phyloP scores from a whole-genome alignment of 345 rosid genomes.

The Euphorbia tirucalli region DNA sequence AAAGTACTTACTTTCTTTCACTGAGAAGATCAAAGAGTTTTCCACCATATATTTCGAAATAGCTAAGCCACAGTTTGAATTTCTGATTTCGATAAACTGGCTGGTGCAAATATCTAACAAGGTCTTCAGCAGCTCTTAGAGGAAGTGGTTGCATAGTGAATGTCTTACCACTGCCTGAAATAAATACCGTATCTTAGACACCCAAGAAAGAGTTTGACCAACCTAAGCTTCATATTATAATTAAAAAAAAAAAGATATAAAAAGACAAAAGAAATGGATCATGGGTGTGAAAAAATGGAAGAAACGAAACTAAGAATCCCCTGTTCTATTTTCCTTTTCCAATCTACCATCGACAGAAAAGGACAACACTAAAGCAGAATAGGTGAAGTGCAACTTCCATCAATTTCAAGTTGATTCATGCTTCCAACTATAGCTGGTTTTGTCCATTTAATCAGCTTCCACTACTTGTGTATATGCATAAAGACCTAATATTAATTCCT shows the following conservation, averaged over 20 bases:
- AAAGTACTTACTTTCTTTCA: constrained; percentile 74
- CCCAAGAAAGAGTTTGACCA: not conserved
- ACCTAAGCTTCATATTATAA: not conserved
- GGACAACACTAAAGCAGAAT: not conserved
- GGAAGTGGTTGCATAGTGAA: constrained; percentile 99
- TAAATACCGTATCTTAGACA: not conserved
- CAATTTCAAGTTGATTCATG: not conserved
- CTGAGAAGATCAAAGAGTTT: constrained; percentile 87
- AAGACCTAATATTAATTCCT: not conserved
- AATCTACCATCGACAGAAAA: not conserved
- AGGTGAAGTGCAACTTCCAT: not conserved
- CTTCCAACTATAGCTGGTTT: constrained; percentile 4
- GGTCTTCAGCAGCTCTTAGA: constrained; percentile 77
- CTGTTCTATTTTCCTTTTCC: not conserved
- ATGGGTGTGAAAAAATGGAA: not conserved
- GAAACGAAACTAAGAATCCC: not conserved
- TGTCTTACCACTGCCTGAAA: constrained; percentile 96
- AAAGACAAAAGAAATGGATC: not conserved
- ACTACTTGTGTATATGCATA: not conserved
- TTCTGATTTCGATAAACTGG: constrained; percentile 78
- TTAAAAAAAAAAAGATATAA: not conserved
- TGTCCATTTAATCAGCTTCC: constrained; percentile 1
- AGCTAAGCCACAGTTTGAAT: constrained; percentile 95
- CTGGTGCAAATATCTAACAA: constrained; percentile 80
- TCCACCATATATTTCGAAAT: constrained; percentile 97